These are phyloP conservation scores for Lineolata rhizophorae DNA, from an alignment of 495 filamentous ascomycete species.

Conservation along the genomic window DNA sequence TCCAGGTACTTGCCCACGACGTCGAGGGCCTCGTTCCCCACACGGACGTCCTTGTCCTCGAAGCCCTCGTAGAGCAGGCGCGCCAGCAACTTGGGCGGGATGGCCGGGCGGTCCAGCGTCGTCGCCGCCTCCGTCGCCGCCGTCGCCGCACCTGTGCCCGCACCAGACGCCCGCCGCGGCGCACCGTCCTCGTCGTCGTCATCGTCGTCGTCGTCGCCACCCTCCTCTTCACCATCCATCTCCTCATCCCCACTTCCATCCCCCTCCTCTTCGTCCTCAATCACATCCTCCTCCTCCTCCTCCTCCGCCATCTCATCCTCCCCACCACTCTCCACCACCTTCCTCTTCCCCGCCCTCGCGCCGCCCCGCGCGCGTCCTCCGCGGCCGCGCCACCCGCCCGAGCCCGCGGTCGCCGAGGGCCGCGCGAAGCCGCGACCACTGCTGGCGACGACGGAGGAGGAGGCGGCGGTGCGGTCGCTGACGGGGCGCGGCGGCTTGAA, in stretches of 20 bases:
- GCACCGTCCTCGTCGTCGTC: slow-evolving; percentile 2
- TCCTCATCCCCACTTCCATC: no score
- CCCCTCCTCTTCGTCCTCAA: no score
- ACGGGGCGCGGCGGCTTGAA: slow-evolving; percentile 12
- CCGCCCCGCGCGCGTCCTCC: slow-evolving; percentile 2
- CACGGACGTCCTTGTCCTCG: slow-evolving; percentile 39
- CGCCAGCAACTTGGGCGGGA: slow-evolving; percentile 55
- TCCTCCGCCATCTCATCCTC: no score
- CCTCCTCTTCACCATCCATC: neutral
- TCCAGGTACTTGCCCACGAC: slow-evolving; percentile 75
- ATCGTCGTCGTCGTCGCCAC: neutral
- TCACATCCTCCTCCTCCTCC: no score
- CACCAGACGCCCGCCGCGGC: neutral
- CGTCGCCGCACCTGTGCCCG: slow-evolving; percentile 50
- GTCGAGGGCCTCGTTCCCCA: slow-evolving; percentile 57
- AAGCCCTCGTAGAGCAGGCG: slow-evolving; percentile 62
- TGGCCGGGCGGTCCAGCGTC: slow-evolving; percentile 20
- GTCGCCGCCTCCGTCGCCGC: slow-evolving; percentile 40
- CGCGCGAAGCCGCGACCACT: no score
- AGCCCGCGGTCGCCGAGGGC: no score
- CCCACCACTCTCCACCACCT: slow-evolving; percentile 1
- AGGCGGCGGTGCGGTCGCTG: slow-evolving; percentile 2
- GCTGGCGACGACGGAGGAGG: no score
- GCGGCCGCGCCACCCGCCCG: no score
- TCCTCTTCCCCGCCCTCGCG: neutral